Evolutionary conservation across 495 filamentous ascomycete species (phyloP), one percentile per base, ranked within the genome.

Genomic region (Neurospora africana): DNA sequence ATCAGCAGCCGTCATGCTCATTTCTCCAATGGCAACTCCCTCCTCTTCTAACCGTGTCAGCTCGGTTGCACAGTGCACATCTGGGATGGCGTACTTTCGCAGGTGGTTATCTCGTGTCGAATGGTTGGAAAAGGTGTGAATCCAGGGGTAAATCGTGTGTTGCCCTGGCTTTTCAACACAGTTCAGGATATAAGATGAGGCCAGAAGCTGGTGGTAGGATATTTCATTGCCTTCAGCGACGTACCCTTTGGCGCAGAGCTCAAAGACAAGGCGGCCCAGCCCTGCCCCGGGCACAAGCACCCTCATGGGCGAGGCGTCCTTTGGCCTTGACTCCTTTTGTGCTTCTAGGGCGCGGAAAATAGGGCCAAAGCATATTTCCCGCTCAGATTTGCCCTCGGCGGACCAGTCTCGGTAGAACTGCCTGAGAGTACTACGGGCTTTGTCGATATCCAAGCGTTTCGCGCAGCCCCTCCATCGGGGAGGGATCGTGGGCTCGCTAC

Each of bases 321-420:
- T 23, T 65, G 53, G 65, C 69, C 47, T 74, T n/a, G 70, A 39
- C 23, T 83, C 75, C 75, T 89, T 89, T 75, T 91, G 87, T 5
- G 77, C 75, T 5, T 81, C 79, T 27, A 98, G 83, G 38, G 89
- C 89, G 27, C 79, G 74, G 68, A 94, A 82, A 4, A 98, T 86
- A 0, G 92, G 93, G 2, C 82, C 84, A 79, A 93, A 95, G 80
- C 90, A 94, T 11, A 88, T 89, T 5, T 87, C 83, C 6, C 96
- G 85, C 82, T 99, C 95, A 0, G 78, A 70, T 23, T 79, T 81
- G 4, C 95, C 95, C 75, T 92, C 94, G 10, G 84, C 86, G 47
- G 92, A 93, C 95, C 95, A 99, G 79, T 99, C 95, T 7, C 95
- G 92, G 78, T 93, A 98, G 76, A 99, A 92, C 78, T 99, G 95